phyloP scores from a whole-genome alignment of 1,284 basidiomycete species.

The Ganoderma multipileum region DNA sequence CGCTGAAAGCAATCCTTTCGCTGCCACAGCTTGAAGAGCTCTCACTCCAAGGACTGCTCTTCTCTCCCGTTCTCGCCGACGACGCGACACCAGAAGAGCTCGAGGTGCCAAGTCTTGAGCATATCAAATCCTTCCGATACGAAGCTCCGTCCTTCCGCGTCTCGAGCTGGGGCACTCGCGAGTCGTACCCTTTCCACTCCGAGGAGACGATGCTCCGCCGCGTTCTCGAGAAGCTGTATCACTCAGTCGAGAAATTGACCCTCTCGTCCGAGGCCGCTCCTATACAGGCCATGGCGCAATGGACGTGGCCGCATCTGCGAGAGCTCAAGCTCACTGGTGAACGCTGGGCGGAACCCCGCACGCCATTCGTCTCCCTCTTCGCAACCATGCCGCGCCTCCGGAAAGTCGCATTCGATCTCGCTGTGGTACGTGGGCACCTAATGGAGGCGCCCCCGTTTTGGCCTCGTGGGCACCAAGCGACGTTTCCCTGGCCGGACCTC shows the following conservation, averaged over 20 bases:
- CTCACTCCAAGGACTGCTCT: not conserved
- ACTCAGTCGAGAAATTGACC: not conserved
- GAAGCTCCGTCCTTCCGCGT: not conserved
- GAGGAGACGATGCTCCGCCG: not conserved
- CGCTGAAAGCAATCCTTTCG: not conserved
- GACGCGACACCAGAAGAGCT: not conserved
- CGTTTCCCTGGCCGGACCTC: constrained; percentile 1
- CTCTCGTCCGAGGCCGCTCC: constrained; percentile 8
- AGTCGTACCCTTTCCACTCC: not conserved
- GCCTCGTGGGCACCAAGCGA: not conserved
- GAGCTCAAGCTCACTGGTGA: constrained; percentile 6
- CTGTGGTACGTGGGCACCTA: not conserved
- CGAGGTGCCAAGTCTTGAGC: not conserved
- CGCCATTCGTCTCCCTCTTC: constrained; percentile 3
- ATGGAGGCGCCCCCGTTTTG: not conserved
- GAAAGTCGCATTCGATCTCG: not conserved
- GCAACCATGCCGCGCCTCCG: not conserved
- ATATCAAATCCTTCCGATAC: not conserved
- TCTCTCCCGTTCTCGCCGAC: not conserved
- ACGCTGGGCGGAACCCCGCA: not conserved
- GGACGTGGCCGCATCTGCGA: constrained; percentile 7
- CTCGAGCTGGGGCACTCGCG: constrained; percentile 1
- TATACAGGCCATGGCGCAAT: not conserved
- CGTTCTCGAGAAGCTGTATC: not conserved
- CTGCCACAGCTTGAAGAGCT: not conserved